Evolutionary conservation across 495 filamentous ascomycete species (phyloP).

Genomic region (Astrocystis sublimbata): DNA sequence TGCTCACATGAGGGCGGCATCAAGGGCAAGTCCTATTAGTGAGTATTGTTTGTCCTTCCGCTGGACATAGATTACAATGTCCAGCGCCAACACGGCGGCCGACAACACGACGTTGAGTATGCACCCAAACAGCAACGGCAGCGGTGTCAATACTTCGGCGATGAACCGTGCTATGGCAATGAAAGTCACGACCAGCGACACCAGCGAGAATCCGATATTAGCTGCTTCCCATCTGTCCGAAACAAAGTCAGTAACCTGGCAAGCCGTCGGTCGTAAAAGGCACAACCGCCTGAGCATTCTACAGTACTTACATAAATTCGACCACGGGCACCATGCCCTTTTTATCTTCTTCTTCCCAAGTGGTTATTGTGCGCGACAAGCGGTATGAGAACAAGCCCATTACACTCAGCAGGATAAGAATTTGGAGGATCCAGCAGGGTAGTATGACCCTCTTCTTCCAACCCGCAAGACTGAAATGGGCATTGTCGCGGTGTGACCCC

Average conservation of each 20-base stretch:
- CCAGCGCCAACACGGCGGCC: conserved; percentile 45
- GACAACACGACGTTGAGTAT: conserved; percentile 46
- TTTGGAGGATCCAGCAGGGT: conserved; percentile 44
- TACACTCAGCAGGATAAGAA: conserved; percentile 39
- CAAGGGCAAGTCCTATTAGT: conserved; percentile 43
- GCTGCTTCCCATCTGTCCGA: conserved; percentile 50
- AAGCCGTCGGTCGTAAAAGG: neutral
- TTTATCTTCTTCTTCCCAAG: conserved; percentile 40
- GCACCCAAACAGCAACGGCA: conserved; percentile 45
- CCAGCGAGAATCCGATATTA: conserved; percentile 44
- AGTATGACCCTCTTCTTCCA: conserved; percentile 45
- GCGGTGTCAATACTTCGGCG: conserved; percentile 47
- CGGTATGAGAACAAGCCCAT: conserved; percentile 53
- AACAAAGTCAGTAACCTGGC: conserved; percentile 7
- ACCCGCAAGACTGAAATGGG: conserved; percentile 42
- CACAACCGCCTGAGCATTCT: neutral
- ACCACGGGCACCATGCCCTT: conserved; percentile 40
- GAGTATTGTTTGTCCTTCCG: conserved; percentile 44
- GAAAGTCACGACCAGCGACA: conserved; percentile 43
- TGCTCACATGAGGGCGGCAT: conserved; percentile 42
- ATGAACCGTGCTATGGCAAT: conserved; percentile 42
- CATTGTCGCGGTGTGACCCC: conserved; percentile 43
- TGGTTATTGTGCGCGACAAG: conserved; percentile 42
- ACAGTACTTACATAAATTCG: conserved; percentile 47
- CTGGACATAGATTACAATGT: conserved; percentile 42